Conservation (phyloP, 768 basidiomycete species). For the Lentinula guzmanii region DNA sequence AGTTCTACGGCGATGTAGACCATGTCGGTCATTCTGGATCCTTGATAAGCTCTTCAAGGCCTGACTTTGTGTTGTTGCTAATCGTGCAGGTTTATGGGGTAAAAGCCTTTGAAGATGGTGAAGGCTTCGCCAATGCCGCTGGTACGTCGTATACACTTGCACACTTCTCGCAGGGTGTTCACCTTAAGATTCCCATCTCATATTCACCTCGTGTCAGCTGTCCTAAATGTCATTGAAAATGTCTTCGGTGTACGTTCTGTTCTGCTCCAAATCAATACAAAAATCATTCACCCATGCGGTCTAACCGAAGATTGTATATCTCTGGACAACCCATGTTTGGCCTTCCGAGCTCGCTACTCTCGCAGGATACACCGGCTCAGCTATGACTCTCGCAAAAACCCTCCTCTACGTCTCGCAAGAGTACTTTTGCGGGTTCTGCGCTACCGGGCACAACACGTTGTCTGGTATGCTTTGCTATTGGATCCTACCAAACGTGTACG, state of each 20-base stretch:
- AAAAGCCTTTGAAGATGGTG: constrained; percentile 51
- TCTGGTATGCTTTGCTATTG: constrained; percentile 51
- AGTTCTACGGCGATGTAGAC: constrained; percentile 62
- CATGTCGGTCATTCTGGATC: constrained; percentile 23
- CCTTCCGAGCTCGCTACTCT: constrained; percentile 64
- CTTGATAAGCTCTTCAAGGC: not conserved
- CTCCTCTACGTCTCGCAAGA: constrained; percentile 78
- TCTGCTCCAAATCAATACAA: not conserved
- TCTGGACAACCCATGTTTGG: constrained; percentile 65
- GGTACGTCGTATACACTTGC: constrained; percentile 49
- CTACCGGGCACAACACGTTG: constrained; percentile 66
- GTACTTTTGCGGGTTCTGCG: constrained; percentile 68
- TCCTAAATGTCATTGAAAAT: constrained; percentile 77
- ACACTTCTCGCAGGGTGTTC: not conserved
- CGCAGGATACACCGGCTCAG: constrained; percentile 56
- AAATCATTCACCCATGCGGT: not conserved
- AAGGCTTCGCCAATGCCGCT: constrained; percentile 79
- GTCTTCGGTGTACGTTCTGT: constrained; percentile 11
- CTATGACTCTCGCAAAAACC: constrained; percentile 86
- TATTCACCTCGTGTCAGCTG: constrained; percentile 37
- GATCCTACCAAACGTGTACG: constrained; percentile 78
- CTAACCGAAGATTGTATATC: constrained; percentile 58
- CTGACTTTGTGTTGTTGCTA: constrained; percentile 23
- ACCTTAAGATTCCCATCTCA: not conserved
- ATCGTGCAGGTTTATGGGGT: constrained; percentile 62